Conservation (phyloP, 2,329 filamentous ascomycete genomes). For the Trichoderma guizhouense region DNA sequence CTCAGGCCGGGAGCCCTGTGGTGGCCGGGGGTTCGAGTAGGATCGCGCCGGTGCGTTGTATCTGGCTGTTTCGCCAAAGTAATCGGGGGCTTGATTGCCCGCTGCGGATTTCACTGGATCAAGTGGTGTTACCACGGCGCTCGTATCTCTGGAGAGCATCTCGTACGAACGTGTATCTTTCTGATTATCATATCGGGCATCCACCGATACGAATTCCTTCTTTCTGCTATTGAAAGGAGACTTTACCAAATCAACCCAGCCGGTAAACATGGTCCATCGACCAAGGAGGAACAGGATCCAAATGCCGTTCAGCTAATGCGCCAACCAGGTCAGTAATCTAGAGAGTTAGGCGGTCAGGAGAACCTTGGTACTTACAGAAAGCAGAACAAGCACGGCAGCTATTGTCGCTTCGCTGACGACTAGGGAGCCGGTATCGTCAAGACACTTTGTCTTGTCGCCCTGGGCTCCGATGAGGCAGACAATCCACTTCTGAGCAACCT, state of each 20-base stretch:
- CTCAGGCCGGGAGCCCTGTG: constrained; percentile 31
- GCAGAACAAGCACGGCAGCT: constrained; percentile 74
- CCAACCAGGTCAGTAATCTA: constrained; percentile 25
- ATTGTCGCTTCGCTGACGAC: constrained; percentile 75
- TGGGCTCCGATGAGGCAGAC: constrained; percentile 59
- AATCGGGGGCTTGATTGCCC: constrained; percentile 51
- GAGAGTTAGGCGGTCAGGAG: background rate
- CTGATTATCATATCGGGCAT: constrained; percentile 63
- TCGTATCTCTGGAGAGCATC: constrained; percentile 66
- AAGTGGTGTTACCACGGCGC: constrained; percentile 52
- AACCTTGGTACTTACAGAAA: constrained; percentile 60
- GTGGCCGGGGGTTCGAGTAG: constrained; percentile 54
- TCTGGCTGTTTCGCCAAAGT: constrained; percentile 52
- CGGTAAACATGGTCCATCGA: constrained; percentile 78
- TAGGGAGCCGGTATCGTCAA: constrained; percentile 55
- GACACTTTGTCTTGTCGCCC: constrained; percentile 63
- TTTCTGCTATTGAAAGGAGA: constrained; percentile 49
- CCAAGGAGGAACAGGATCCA: constrained; percentile 81
- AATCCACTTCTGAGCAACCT: constrained; percentile 63
- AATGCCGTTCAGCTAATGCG: constrained; percentile 68
- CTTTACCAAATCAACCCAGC: constrained; percentile 69
- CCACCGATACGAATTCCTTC: constrained; percentile 84
- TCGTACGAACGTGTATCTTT: constrained; percentile 71
- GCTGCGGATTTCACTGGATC: constrained; percentile 37
- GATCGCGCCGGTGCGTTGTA: constrained; percentile 55